Evolutionary conservation across 2,329 filamentous ascomycete species (phyloP).

Genomic region (Trichoderma cornu-damae): DNA sequence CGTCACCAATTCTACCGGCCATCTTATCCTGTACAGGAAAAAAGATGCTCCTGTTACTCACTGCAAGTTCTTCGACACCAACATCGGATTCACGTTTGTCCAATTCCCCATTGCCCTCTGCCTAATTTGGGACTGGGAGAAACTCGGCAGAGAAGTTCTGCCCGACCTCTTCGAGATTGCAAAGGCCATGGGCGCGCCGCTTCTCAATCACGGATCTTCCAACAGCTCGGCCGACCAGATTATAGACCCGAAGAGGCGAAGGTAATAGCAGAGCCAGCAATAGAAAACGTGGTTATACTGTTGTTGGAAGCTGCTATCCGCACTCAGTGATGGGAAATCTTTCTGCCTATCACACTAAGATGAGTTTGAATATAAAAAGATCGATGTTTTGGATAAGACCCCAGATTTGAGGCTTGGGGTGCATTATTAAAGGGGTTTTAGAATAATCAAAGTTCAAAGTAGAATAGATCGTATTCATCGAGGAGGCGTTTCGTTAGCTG

Average conservation of each 20-base stretch:
- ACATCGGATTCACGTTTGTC: neutral
- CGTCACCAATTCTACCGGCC: neutral
- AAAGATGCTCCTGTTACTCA: neutral
- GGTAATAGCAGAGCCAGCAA: neutral
- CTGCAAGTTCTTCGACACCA: neutral
- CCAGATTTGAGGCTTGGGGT: neutral
- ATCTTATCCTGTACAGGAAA: neutral
- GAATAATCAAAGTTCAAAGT: neutral
- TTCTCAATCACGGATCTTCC: slow-evolving; percentile 3
- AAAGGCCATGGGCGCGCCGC: slow-evolving; percentile 12
- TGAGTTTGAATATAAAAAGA: neutral
- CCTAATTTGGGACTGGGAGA: slow-evolving; percentile 2
- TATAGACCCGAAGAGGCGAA: neutral
- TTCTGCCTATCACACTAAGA: neutral
- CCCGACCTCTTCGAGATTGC: slow-evolving; percentile 14
- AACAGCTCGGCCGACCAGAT: slow-evolving; percentile 4
- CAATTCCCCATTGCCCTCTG: neutral
- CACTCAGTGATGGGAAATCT: neutral
- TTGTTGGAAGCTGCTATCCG: neutral
- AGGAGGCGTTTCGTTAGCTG: neutral
- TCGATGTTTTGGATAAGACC: neutral
- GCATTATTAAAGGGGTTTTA: neutral
- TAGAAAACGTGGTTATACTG: neutral
- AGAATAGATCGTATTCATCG: neutral
- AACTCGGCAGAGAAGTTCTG: slow-evolving; percentile 1